Evolutionary conservation across 2,329 filamentous ascomycete genomes (phyloP), one percentile per base, ranked within the genome.

Genomic region (Rhinocladiella similis): DNA sequence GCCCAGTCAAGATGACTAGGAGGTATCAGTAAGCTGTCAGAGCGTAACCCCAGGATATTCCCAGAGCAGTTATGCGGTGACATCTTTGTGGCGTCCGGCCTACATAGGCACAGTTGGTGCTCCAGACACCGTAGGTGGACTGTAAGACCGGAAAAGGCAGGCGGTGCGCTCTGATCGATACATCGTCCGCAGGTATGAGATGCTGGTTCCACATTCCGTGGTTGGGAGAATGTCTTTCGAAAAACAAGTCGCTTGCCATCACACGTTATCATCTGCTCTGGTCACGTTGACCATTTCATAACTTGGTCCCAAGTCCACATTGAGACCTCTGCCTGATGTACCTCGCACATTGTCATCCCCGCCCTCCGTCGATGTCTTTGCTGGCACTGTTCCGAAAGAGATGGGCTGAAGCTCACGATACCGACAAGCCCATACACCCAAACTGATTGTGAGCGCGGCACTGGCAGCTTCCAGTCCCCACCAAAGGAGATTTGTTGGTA

Each of bases 331-430:
- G 9, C 65, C 67, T n/a, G 55, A 58, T 18, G 63, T 65, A 36
- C 56, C 59, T 5, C 59, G 63, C 52, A 58, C 60, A 47, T 57
- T 59, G 46, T 46, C 80, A 79, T 54, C 82, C 74, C 0, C 79
- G 29, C 47, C 50, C 1, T n/a, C 50, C 10, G 19, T 16, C 33
- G 57, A 60, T 25, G 53, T 61, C 16, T 58, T 60, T 50, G 62
- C 51, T 20, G 55, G 42, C 3, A 49, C 67, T 2, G 87, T 87
- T 18, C 91, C 91, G 69, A 97, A 97, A 57, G 84, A 87, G 66
- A 97, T 95, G 10, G 94, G 93, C 67, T 85, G 82, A 54, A 99
- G 76, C 74, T 99, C 94, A 59, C 93, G 82, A 80, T 91, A 95
- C 68, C 87, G 90, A 70, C 93, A 97, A 2, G 87, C 90, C 90